Percentiles rank a stretch among this genome's conserved stretches.
phyloP scores from a whole-genome alignment of 352 stramenopile species.

The Globisporangium echinulatum region DNA sequence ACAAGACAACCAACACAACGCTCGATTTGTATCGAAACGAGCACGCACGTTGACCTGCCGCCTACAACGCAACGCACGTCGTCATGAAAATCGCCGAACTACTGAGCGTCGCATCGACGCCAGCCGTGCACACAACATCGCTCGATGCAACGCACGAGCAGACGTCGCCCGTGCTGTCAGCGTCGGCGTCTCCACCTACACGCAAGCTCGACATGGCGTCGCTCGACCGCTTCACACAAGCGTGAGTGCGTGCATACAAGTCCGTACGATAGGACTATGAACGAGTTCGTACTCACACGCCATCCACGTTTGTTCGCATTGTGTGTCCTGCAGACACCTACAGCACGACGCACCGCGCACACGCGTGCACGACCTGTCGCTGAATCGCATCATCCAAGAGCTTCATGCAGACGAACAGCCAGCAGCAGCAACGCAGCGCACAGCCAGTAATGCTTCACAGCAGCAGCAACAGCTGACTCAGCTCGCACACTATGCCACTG shows the following conservation, averaged over 20 bases:
- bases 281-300: background rate
- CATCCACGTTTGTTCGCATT: background rate
- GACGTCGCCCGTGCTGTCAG: too few relatives aligned
- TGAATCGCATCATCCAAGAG: constrained; percentile 46
- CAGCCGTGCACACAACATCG: background rate
- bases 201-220: constrained; percentile 50
- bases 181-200: background rate
- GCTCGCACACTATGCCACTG: background rate
- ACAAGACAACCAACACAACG: too few relatives aligned
- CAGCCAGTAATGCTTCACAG: background rate
- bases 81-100: constrained; percentile 35
- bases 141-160: too few relatives aligned
- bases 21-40: too few relatives aligned
- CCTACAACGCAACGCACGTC: too few relatives aligned
- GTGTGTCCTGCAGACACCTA: background rate
- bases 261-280: too few relatives aligned
- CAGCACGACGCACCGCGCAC: constrained; percentile 9
- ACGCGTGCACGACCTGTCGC: constrained; percentile 26
- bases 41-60: too few relatives aligned
- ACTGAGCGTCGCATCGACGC: constrained; percentile 17
- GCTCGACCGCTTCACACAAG: constrained; percentile 32
- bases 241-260: constrained; percentile 12
- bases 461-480: background rate
- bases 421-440: background rate
- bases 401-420: constrained; percentile 10